Conservation (phyloP, 2,329 filamentous ascomycete species). For the Talaromyces sp. region DNA sequence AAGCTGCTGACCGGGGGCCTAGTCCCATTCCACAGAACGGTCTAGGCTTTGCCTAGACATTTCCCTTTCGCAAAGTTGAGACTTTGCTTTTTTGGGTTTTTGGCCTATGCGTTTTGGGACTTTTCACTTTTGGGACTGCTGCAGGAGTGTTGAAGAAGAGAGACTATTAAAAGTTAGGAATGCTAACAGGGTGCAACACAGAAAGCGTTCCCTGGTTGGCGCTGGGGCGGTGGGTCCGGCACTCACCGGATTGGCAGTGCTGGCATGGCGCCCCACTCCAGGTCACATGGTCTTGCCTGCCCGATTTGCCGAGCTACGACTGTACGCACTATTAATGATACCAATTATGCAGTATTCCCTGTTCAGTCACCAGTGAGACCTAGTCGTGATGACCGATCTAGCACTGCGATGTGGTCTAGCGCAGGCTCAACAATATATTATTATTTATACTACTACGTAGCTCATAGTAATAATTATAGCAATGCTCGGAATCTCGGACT, state of each 20-base stretch:
- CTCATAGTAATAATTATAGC: neutral
- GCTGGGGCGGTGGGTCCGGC: neutral
- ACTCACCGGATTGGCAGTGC: neutral
- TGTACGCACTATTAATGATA: too few relatives aligned
- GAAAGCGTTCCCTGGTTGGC: neutral
- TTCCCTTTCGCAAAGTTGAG: neutral
- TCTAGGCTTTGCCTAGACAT: neutral
- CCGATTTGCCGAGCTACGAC: neutral
- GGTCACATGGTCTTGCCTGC: neutral
- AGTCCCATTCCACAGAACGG: neutral
- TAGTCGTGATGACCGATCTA: neutral
- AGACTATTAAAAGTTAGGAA: too few relatives aligned
- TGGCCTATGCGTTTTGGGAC: too few relatives aligned
- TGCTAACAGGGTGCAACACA: too few relatives aligned
- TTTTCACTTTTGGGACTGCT: too few relatives aligned
- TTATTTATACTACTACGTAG: too few relatives aligned
- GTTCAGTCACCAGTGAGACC: too few relatives aligned
- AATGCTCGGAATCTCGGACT: neutral
- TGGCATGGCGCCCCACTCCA: neutral
- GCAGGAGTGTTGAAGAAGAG: too few relatives aligned
- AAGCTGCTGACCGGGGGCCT: neutral
- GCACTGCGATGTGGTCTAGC: neutral
- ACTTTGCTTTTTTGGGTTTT: too few relatives aligned
- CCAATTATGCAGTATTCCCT: too few relatives aligned
- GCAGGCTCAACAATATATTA: too few relatives aligned